These are phyloP conservation scores for Colletotrichum coccodes DNA, from an alignment of 2,329 filamentous ascomycete genomes.

Conservation along the genomic window DNA sequence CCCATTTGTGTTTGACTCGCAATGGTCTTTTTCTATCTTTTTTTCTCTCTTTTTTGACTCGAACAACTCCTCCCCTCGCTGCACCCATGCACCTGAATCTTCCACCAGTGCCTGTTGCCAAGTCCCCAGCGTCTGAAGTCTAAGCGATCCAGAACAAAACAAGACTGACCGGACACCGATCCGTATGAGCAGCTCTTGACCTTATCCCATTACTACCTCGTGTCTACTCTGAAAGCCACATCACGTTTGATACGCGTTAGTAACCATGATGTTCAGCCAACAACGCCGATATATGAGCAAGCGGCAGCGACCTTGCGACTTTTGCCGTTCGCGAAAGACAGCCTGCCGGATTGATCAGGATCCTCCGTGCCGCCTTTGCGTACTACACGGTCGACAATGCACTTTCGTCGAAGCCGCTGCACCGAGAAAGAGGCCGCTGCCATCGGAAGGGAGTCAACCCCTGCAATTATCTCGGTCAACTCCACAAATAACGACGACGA, in stretches of 20 bases:
- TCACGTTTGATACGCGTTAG: neutral
- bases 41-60: neutral
- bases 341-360: constrained; percentile 53
- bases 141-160: too few relatives aligned
- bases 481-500: neutral
- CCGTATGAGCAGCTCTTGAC: too few relatives aligned
- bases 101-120: neutral
- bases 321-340: constrained; percentile 55
- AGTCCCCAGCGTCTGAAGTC: too few relatives aligned
- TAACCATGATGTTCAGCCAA: neutral
- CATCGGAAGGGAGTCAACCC: neutral
- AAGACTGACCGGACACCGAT: too few relatives aligned
- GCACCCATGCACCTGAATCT: neutral
- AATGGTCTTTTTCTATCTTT: too few relatives aligned
- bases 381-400: constrained; percentile 52
- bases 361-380: constrained; percentile 54
- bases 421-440: constrained; percentile 25
- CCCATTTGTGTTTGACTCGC: neutral
- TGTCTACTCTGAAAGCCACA: neutral
- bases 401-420: constrained; percentile 51
- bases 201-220: neutral
- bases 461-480: neutral
- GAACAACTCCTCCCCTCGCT: neutral
- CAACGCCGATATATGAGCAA: constrained; percentile 37
- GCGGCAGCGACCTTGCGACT: constrained; percentile 53